Evolutionary conservation across 371 early-diverging fungal species (phyloP).

Genomic region (Rhizopus sp.): DNA sequence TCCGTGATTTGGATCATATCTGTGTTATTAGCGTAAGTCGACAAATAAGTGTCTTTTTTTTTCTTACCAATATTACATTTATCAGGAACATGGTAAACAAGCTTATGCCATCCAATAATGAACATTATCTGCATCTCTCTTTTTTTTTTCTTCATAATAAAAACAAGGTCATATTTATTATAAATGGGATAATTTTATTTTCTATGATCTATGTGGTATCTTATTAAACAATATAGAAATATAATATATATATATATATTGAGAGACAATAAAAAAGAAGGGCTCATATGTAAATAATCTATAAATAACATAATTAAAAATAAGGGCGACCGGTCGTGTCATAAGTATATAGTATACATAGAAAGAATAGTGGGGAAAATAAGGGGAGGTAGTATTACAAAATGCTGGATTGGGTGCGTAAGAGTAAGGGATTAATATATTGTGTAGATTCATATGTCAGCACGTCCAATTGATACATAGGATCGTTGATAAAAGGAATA

Average conservation of each 20-base stretch:
- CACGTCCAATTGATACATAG: not conserved
- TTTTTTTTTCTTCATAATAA: not conserved
- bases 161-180: not conserved
- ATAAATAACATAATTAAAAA: too few relatives aligned
- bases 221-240: too few relatives aligned
- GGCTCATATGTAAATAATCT: too few relatives aligned
- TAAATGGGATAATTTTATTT: not conserved
- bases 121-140: not conserved
- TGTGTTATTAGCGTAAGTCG: conserved; percentile 78
- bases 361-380: not conserved
- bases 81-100: conserved; percentile 24
- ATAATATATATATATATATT: too few relatives aligned
- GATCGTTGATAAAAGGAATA: too few relatives aligned
- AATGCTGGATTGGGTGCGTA: not conserved
- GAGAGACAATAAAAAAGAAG: too few relatives aligned
- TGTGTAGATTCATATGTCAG: conserved; percentile 1
- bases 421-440: conserved; percentile 11
- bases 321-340: too few relatives aligned
- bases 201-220: too few relatives aligned
- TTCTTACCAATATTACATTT: not conserved
- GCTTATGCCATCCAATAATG: conserved; percentile 18
- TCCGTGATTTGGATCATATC: conserved; percentile 94
- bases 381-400: not conserved
- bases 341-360: not conserved
- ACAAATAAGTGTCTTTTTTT: not conserved